A percentile compares a stretch with the other conserved stretches of the same genome.
Evolutionary conservation across 768 basidiomycete genomes (phyloP).

Genomic region (Leucosporidium creatinivorum): DNA sequence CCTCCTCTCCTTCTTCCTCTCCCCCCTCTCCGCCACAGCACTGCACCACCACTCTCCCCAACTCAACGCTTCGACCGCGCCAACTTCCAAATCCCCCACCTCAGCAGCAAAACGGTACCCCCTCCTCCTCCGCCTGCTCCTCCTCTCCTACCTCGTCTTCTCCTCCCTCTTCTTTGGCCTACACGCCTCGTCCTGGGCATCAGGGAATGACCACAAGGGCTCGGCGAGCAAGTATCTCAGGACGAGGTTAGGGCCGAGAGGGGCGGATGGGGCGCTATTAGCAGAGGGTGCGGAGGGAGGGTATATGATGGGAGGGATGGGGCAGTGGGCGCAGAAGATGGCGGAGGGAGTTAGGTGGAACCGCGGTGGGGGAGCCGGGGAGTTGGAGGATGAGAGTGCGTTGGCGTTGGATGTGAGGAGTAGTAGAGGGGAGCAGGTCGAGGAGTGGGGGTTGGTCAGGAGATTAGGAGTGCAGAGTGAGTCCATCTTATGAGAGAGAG

Average conservation of each 20-base stretch:
- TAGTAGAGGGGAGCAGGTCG: background rate
- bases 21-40: background rate
- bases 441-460: conserved; percentile 23
- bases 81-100: conserved; percentile 1
- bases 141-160: conserved; percentile 32
- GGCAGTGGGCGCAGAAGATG: conserved; percentile 1
- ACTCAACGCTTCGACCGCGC: conserved; percentile 10
- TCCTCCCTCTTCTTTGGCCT: conserved; percentile 25
- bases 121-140: conserved; percentile 21
- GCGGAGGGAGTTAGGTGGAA: background rate
- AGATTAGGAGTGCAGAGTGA: conserved; percentile 18
- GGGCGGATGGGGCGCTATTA: conserved; percentile 10
- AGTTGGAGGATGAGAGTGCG: background rate
- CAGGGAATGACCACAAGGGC: too few species aligned
- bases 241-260: conserved; percentile 8
- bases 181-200: background rate
- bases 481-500: background rate
- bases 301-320: background rate
- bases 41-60: conserved; percentile 12
- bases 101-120: conserved; percentile 16
- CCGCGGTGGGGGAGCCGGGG: background rate
- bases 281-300: background rate
- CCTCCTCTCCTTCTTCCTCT: conserved; percentile 20
- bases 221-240: background rate
- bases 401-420: too few species aligned